Base-by-base conservation (phyloP, 2,329 filamentous ascomycete genomes). In the Ophiostoma tasmaniense region DNA sequence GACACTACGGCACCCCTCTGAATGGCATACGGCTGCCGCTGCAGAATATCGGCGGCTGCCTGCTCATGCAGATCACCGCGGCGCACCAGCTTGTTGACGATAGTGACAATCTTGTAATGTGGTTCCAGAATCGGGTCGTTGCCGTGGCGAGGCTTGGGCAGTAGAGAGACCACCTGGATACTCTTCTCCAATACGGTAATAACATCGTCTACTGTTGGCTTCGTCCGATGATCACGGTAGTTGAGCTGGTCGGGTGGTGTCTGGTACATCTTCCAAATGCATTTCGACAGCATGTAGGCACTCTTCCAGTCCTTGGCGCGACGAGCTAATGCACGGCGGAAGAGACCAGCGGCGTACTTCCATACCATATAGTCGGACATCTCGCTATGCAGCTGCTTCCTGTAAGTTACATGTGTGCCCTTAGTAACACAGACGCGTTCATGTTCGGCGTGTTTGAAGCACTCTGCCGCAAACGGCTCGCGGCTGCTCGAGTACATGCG, bases 41-140 rank as follows among this genome's bases (percentile, higher is more conserved):
- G 81, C 10, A 88, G 76, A n/a, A 86, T 79, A 61, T 82, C 75
- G 45, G 82, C 83, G 0, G 80, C 85, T 20, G 83, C 80, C 64
- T 81, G 78, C n/a, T 79, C 78, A 2, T 78, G 71, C 5, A 87
- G 73, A 37, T 85, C 82, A 17, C 79, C 78, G 17, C 81, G 79
- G 42, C 81, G 81, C 20, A 96, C 90, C 30, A 97, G 83, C 77
- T 97, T 97, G 79, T 96, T 88, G 7, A 93, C 80, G 28, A 95
- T 81, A 1, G 91, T 90, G 45, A 95, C 85, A 25, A 97, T 89
- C 79, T 96, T 97, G 82, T 96, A 97, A 76, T 97, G 93, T 3
- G 93, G 93, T 76, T 97, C 93, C 20, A 97, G 84, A 30, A 96
- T 89, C 0, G 91, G 92, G 71, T 97, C 92, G 70, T 80, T 80